Base-by-base conservation (phyloP, 2,329 filamentous ascomycete genomes). In the Ascochyta koolunga region DNA sequence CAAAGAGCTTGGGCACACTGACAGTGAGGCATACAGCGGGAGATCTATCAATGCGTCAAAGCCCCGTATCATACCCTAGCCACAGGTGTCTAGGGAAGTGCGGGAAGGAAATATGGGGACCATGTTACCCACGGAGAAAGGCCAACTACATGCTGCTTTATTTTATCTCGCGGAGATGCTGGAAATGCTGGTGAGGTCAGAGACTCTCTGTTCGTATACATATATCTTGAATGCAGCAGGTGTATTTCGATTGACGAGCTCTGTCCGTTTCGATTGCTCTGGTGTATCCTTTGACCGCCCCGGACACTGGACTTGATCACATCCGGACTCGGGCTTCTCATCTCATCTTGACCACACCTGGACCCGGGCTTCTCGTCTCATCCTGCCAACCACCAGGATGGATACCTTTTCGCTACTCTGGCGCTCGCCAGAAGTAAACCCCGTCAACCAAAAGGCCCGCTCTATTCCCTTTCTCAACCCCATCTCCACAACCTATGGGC, bases 391-490 rank as follows among this genome's bases (percentile, higher is more conserved):
- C 8, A 10, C 27, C 27, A 50, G 13, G 5, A 68, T 68, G 65
- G 58, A 50, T 32, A 50, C 56, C 37, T 22, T 65, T 19, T 47
- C 64, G 5, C 43, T 58, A 11, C 63, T 70, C 44, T 70, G 67
- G 66, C 41, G 52, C 10, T 79, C 83, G 27, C 90, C 91, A 16
- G 83, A 88, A 70, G 77, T 93, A 76, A 95, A 96, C 73, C 90
- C 91, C 9, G 82, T 91, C 76, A 96, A 88, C 77, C 81, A 83
- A 47, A 96, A 96, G 74, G 91, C 91, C 45, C 84, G 83, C 53
- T 88, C 89, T 0, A 84, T 96, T 31, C 91, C 91, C 0, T 74
- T 90, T 24, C 77, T 96, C 54, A 96, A 96, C 72, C 84, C 88
- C 0, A 68, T 92, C 64, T 57, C 61, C n/a, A 83, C 93, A 70